Evolutionary conservation across 2,329 filamentous ascomycete genomes (phyloP).

Genomic region (Aspergillus sp.): DNA sequence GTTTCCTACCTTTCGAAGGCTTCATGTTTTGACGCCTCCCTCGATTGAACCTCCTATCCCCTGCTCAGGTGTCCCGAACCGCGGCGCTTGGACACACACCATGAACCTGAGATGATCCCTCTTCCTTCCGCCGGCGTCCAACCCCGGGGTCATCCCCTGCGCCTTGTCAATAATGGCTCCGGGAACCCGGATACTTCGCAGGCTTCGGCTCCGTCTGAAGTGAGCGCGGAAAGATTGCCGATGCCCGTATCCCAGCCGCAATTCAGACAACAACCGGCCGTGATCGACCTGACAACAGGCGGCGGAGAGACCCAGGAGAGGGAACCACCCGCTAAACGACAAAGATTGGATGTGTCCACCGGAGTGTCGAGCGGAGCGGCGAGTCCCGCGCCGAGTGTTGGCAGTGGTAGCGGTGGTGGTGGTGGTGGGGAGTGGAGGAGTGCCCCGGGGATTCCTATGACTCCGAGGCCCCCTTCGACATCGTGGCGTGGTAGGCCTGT

Average conservation of each 20-base stretch:
- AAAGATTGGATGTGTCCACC: constrained; percentile 26
- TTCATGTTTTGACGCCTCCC: not conserved
- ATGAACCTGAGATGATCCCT: constrained; percentile 36
- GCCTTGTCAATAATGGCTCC: constrained; percentile 22
- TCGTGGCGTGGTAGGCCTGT: constrained; percentile 30
- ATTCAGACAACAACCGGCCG: constrained; percentile 18
- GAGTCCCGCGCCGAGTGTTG: constrained; percentile 14
- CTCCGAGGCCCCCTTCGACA: constrained; percentile 20
- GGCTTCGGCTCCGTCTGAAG: constrained; percentile 14
- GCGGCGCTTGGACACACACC: constrained; percentile 22
- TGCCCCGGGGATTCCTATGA: constrained; percentile 16
- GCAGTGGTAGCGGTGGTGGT: constrained; percentile 4
- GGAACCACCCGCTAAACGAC: constrained; percentile 31
- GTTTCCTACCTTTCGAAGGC: too few species aligned
- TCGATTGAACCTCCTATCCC: not conserved
- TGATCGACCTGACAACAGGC: constrained; percentile 31
- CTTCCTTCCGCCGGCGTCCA: constrained; percentile 34
- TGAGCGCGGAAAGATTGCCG: constrained; percentile 18
- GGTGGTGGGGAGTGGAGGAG: constrained; percentile 22
- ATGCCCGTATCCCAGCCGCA: constrained; percentile 17
- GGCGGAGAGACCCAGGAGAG: constrained; percentile 24
- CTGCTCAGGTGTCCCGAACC: constrained; percentile 17
- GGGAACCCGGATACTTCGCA: constrained; percentile 21
- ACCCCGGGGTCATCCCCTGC: constrained; percentile 29
- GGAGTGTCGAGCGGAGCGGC: constrained; percentile 13